Evolutionary conservation across 176 grass and related monocot species (phyloP).

Genomic region (Paspalum vaginatum): DNA sequence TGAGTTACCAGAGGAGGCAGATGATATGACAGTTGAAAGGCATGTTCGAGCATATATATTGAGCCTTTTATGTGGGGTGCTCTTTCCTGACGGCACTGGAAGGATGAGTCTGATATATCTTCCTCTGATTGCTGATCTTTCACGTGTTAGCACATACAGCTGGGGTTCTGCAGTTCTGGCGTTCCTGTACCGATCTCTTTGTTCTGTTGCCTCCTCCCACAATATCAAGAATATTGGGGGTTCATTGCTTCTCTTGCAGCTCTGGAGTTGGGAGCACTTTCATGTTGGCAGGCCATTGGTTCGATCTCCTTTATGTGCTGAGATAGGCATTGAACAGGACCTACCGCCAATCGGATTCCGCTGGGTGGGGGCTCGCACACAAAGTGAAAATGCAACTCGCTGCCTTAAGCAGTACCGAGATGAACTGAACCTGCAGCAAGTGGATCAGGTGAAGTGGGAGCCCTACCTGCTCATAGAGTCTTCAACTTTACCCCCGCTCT

Average conservation of each 20-base stretch:
- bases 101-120: slow-evolving; percentile 66
- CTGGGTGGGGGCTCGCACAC: slow-evolving; percentile 59
- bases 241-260: slow-evolving; percentile 71
- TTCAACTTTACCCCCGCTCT: slow-evolving; percentile 50
- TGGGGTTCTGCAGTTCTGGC: slow-evolving; percentile 58
- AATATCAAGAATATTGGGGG: slow-evolving; percentile 68
- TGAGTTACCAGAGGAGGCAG: slow-evolving; percentile 58
- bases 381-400: slow-evolving; percentile 62
- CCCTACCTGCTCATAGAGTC: slow-evolving; percentile 52
- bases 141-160: slow-evolving; percentile 60
- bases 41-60: slow-evolving; percentile 72
- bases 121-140: slow-evolving; percentile 61
- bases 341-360: slow-evolving; percentile 57
- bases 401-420: slow-evolving; percentile 66
- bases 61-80: slow-evolving; percentile 65
- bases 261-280: slow-evolving; percentile 74
- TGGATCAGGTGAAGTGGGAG: slow-evolving; percentile 64
- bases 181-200: slow-evolving; percentile 68
- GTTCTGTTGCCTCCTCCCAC: slow-evolving; percentile 59
- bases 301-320: slow-evolving; percentile 34
- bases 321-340: slow-evolving; percentile 37
- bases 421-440: slow-evolving; percentile 61
- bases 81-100: slow-evolving; percentile 65
- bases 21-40: slow-evolving; percentile 53
- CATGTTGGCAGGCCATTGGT: slow-evolving; percentile 63